Evolutionary conservation across 345 rosid genomes (phyloP).

Genomic region (Brassica juncea): DNA sequence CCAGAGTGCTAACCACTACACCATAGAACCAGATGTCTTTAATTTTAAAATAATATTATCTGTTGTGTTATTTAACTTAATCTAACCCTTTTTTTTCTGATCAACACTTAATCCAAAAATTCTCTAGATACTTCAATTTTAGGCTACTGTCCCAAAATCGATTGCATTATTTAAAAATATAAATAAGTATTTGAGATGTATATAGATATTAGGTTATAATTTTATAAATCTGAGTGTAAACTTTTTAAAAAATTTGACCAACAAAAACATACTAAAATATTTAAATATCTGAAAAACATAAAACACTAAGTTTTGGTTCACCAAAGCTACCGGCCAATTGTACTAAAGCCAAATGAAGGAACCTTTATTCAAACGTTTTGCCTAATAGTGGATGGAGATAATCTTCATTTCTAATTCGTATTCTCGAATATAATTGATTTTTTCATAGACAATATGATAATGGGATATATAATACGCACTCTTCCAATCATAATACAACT

Average conservation of each 20-base stretch:
- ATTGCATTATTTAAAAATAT: not conserved
- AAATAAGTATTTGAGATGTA: not conserved
- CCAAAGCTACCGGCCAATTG: slow-evolving; percentile 11
- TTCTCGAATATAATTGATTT: not conserved
- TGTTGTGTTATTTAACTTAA: not conserved
- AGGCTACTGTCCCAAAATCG: not conserved
- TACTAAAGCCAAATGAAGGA: slow-evolving; percentile 28
- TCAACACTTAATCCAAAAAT: not conserved
- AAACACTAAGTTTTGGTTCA: not conserved
- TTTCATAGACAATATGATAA: not conserved
- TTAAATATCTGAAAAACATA: not conserved
- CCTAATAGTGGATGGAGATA: slow-evolving; percentile 24
- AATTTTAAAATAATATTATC: fast-evolving
- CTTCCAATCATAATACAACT: not conserved
- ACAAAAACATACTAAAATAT: not conserved
- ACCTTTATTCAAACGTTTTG: not conserved
- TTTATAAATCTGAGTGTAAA: not conserved
- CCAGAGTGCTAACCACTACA: slow-evolving; percentile 99
- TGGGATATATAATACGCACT: not conserved
- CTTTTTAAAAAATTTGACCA: not conserved
- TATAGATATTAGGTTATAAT: not conserved
- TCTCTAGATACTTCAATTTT: not conserved
- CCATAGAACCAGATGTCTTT: slow-evolving; percentile 63
- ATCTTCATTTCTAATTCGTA: slow-evolving; percentile 3
- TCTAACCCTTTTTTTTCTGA: not conserved